Conservation (phyloP, 2,329 filamentous ascomycete genomes). For the Diplodia intermedia region DNA sequence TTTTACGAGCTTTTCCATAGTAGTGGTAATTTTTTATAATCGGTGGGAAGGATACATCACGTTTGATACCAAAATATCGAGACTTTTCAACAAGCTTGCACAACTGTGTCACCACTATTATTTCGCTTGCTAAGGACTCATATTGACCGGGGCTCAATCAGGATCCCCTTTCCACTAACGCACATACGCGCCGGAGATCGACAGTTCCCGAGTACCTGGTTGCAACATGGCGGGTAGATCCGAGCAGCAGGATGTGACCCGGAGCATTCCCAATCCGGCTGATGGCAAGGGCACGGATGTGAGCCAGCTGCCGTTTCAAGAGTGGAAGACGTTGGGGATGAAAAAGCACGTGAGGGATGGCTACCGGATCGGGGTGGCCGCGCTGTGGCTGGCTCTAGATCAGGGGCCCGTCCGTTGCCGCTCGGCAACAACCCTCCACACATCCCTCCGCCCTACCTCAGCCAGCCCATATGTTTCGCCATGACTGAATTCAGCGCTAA, state of each 20-base stretch:
- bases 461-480: neutral
- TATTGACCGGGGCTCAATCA: neutral
- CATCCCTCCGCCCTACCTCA: neutral
- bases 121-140: neutral
- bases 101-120: neutral
- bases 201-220: neutral
- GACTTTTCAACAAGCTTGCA: neutral
- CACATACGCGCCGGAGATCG: neutral
- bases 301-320: neutral
- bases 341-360: neutral
- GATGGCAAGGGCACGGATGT: neutral
- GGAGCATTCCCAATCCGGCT: neutral
- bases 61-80: constrained; percentile 1
- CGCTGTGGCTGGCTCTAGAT: constrained; percentile 22
- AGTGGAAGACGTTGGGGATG: neutral
- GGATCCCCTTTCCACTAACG: too few species aligned
- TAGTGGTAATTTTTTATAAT: constrained; percentile 8
- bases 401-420: neutral
- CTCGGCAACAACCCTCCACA: neutral
- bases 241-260: neutral
- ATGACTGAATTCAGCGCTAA: neutral
- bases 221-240: neutral
- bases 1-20: neutral
- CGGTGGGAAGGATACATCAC: neutral
- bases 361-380: neutral